These are phyloP conservation scores for Flagelloscypha sp. DNA, from an alignment of 768 basidiomycete species.

Conservation along the genomic window DNA sequence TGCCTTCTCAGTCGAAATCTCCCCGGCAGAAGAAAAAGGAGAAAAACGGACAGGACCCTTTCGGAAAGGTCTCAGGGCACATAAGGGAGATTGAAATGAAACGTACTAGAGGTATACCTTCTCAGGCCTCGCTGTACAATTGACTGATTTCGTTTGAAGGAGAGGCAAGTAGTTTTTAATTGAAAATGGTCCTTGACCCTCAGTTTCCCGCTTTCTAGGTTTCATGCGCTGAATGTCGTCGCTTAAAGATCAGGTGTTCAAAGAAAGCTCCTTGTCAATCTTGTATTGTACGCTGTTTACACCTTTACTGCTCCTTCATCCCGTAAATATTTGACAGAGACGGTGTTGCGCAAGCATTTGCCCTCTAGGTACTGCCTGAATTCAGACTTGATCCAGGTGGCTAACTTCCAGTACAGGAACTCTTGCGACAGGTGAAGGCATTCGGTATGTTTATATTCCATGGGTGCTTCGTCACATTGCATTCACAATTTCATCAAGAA, in stretches of 20 bases:
- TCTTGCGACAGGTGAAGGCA: conserved; percentile 73
- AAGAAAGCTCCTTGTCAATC: conserved; percentile 76
- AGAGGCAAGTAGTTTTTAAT: conserved; percentile 19
- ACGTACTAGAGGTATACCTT: conserved; percentile 48
- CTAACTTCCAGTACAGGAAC: conserved; percentile 35
- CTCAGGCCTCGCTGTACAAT: background rate
- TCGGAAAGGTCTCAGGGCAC: too few species aligned
- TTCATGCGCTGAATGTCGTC: conserved; percentile 73
- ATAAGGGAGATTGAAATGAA: conserved; percentile 66
- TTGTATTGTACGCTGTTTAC: conserved; percentile 43
- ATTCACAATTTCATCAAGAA: conserved; percentile 20
- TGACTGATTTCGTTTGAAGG: conserved; percentile 14
- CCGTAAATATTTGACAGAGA: conserved; percentile 28
- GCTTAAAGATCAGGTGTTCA: conserved; percentile 78
- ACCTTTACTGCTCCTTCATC: background rate
- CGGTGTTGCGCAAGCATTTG: conserved; percentile 64
- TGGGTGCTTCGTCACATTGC: background rate
- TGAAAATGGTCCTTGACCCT: background rate
- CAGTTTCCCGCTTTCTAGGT: too few species aligned
- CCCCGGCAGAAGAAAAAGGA: too few species aligned
- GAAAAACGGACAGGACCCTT: too few species aligned
- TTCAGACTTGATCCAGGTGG: conserved; percentile 5
- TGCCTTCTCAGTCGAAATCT: too few species aligned
- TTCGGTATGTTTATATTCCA: conserved; percentile 35
- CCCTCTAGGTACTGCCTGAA: conserved; percentile 50